phyloP scores from a whole-genome alignment of 2,329 filamentous ascomycete species.

The Monilinia aucupariae region DNA sequence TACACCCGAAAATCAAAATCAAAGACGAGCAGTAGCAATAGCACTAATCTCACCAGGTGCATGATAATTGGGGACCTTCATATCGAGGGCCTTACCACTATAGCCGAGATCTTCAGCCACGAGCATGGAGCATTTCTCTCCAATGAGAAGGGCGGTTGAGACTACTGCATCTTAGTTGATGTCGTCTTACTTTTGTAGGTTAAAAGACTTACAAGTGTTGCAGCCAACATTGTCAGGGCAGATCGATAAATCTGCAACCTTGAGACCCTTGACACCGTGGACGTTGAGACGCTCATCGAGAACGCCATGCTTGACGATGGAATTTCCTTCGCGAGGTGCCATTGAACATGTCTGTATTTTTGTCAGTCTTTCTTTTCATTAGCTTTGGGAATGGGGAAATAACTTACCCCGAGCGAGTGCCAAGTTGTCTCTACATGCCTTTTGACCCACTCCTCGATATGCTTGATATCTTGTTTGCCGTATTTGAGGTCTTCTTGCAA shows the following conservation, averaged over 20 bases:
- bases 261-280: constrained; percentile 39
- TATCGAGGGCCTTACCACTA: constrained; percentile 61
- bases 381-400: background rate
- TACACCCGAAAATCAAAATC: background rate
- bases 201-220: constrained; percentile 37
- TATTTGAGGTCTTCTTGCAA: constrained; percentile 63
- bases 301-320: constrained; percentile 58
- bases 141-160: constrained; percentile 41
- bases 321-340: constrained; percentile 51
- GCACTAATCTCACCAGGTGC: constrained; percentile 44
- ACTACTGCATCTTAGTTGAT: constrained; percentile 47
- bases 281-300: constrained; percentile 39
- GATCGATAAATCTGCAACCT: constrained; percentile 41
- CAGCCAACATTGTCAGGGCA: constrained; percentile 39
- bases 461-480: constrained; percentile 50
- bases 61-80: constrained; percentile 64
- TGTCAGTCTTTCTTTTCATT: constrained; percentile 19
- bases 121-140: constrained; percentile 39
- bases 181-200: constrained; percentile 21
- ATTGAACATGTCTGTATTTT: constrained; percentile 41
- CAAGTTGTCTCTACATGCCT: constrained; percentile 47
- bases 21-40: constrained; percentile 16
- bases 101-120: constrained; percentile 39
- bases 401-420: constrained; percentile 38
- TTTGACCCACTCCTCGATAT: constrained; percentile 50